Evolutionary conservation across 805 yeast genomes (phyloP).

Genomic region (Starmerella cellae): DNA sequence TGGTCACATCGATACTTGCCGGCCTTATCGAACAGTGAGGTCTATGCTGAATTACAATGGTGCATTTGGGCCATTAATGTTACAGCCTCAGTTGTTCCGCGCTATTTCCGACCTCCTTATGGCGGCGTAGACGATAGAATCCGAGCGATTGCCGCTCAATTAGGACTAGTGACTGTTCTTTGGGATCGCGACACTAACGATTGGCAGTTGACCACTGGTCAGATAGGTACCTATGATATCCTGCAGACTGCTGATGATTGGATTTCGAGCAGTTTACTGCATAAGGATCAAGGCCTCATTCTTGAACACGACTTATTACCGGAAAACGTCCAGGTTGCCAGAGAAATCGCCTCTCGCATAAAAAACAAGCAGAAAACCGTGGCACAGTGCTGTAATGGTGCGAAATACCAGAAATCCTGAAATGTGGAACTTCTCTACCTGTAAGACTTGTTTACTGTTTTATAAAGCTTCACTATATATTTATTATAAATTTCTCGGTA

Average conservation of each 20-base stretch:
- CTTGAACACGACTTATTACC: constrained; percentile 73
- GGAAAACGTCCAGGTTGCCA: constrained; percentile 52
- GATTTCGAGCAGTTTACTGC: constrained; percentile 23
- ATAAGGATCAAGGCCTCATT: constrained; percentile 42
- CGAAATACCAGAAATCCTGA: constrained; percentile 1
- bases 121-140: constrained; percentile 89
- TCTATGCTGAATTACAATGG: constrained; percentile 88
- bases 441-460: no score
- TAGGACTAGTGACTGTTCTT: constrained; percentile 74
- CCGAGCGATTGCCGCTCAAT: constrained; percentile 60
- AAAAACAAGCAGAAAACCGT: constrained; percentile 13
- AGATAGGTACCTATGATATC: constrained; percentile 42
- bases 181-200: constrained; percentile 92
- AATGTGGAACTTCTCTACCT: no score
- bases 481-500: no score
- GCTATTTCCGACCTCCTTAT: constrained; percentile 92
- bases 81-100: constrained; percentile 72
- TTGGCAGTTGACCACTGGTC: constrained; percentile 56
- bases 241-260: constrained; percentile 44
- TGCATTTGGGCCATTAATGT: constrained; percentile 97
- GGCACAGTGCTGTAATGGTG: constrained; percentile 10
- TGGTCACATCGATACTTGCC: constrained; percentile 89
- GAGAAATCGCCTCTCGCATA: constrained; percentile 3
- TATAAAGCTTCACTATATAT: no score
- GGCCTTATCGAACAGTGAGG: constrained; percentile 57